phyloP scores from a whole-genome alignment of 1,284 basidiomycete genomes.

The Irpex lacteus region DNA sequence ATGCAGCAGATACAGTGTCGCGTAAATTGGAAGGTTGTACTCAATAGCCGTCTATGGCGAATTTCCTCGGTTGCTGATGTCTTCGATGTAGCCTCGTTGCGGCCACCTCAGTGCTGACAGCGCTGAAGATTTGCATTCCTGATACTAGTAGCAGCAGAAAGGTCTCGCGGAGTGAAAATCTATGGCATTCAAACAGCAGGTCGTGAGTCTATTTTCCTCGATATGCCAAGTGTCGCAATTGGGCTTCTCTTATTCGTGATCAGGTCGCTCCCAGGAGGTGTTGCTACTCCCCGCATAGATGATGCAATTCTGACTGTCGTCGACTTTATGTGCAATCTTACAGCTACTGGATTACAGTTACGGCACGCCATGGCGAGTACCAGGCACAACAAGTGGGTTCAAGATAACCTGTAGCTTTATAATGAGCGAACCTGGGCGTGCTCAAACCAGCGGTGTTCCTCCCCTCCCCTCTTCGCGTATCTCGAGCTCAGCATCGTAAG shows the following conservation, averaged over 20 bases:
- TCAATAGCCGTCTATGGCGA: too few relatives aligned
- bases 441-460: background rate
- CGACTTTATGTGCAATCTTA: background rate
- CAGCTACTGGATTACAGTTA: background rate
- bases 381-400: background rate
- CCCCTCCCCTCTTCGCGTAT: background rate
- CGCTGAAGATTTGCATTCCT: too few relatives aligned
- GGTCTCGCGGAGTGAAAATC: background rate
- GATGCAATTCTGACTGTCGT: background rate
- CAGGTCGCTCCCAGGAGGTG: background rate
- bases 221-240: background rate
- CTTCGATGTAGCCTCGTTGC: too few relatives aligned
- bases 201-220: background rate
- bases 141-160: too few relatives aligned
- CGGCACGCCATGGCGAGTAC: background rate
- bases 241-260: background rate
- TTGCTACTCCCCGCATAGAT: background rate
- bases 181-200: background rate
- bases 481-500: background rate
- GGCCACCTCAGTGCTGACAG: too few relatives aligned
- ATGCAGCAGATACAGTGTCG: too few relatives aligned
- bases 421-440: background rate
- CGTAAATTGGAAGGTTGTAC: too few relatives aligned
- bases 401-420: background rate
- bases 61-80: too few relatives aligned